A percentile compares a stretch with the other conserved stretches of the same genome.
phyloP scores from a whole-genome alignment of 2,329 filamentous ascomycete genomes.

The Talaromyces sp. region DNA sequence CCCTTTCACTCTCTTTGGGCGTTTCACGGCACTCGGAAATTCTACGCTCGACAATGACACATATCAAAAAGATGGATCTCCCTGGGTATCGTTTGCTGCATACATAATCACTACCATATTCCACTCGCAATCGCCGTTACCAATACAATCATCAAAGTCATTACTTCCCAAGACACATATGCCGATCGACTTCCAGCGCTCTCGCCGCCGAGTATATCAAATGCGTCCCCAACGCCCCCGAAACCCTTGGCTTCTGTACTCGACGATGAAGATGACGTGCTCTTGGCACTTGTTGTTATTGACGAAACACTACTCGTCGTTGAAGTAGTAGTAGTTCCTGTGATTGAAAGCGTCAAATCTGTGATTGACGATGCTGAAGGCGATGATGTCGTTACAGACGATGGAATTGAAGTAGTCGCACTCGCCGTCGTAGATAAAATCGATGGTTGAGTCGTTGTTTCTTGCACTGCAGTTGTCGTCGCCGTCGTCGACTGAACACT shows the following conservation, averaged over 20 bases:
- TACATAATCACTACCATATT: slow-evolving; percentile 1
- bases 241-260: slow-evolving; percentile 15
- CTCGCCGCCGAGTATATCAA: slow-evolving; percentile 18
- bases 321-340: neutral
- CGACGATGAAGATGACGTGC: neutral
- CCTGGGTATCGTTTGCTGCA: slow-evolving; percentile 6
- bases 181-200: slow-evolving; percentile 1
- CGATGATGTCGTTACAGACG: neutral
- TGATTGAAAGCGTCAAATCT: slow-evolving; percentile 1
- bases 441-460: neutral
- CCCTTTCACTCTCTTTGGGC: too few relatives aligned
- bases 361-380: slow-evolving; percentile 7
- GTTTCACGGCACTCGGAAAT: too few relatives aligned
- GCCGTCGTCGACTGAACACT: neutral
- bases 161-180: neutral
- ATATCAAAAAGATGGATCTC: neutral
- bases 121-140: neutral
- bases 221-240: slow-evolving; percentile 16
- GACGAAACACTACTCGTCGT: neutral
- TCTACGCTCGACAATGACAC: neutral
- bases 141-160: neutral
- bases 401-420: neutral
- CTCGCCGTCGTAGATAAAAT: neutral
- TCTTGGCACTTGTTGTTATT: neutral
- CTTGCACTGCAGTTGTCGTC: neutral